phyloP scores from a whole-genome alignment of 768 basidiomycete genomes.

The Hypholoma fasciculare region DNA sequence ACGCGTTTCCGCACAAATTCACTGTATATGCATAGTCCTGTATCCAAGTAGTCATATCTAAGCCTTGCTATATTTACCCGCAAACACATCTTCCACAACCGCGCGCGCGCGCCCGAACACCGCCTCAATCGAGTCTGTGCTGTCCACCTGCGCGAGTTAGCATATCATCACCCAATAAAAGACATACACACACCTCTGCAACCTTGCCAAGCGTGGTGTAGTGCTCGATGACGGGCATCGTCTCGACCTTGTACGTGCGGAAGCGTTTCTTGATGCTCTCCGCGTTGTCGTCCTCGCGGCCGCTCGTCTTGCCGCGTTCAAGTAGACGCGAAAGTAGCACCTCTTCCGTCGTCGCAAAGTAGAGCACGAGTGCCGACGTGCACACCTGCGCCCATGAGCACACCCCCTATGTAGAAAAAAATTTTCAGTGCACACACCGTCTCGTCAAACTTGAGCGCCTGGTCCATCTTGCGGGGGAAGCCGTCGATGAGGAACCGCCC shows the following conservation, averaged over 20 bases:
- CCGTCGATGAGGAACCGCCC: conserved; percentile 96
- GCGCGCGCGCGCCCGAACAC: conserved; percentile 64
- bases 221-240: conserved; percentile 92
- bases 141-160: conserved; percentile 54
- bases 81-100: conserved; percentile 41
- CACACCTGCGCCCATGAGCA: conserved; percentile 60
- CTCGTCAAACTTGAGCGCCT: conserved; percentile 88
- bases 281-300: conserved; percentile 92
- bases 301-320: conserved; percentile 90
- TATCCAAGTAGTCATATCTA: not conserved
- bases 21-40: conserved; percentile 45
- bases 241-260: conserved; percentile 84
- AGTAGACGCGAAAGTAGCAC: conserved; percentile 86
- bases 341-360: conserved; percentile 84
- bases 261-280: conserved; percentile 98
- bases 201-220: conserved; percentile 71
- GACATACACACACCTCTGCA: conserved; percentile 57
- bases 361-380: conserved; percentile 74
- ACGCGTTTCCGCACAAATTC: conserved; percentile 38
- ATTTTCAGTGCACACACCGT: conserved; percentile 46
- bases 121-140: conserved; percentile 64
- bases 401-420: not conserved
- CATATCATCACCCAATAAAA: too few species aligned
- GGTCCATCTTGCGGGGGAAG: conserved; percentile 99
- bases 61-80: conserved; percentile 20